Conservation (phyloP, 2,329 filamentous ascomycete species). For the Oidium heveae region DNA sequence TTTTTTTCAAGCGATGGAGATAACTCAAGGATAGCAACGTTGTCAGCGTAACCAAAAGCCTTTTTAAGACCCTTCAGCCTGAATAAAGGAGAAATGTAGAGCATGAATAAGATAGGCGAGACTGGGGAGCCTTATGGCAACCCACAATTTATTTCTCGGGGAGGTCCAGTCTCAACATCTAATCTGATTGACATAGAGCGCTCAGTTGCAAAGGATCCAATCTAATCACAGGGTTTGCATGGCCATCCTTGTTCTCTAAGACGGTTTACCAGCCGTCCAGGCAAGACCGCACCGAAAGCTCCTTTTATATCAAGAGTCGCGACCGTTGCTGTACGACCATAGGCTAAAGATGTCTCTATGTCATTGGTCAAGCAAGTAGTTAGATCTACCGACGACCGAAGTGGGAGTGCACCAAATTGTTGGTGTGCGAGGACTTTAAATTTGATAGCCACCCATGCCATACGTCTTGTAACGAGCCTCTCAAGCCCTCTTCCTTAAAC, state of each 20-base stretch:
- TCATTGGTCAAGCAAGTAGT: neutral
- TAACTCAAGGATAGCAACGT: too few species aligned
- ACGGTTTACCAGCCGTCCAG: neutral
- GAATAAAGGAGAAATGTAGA: too few species aligned
- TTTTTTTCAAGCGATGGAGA: too few species aligned
- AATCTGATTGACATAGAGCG: neutral
- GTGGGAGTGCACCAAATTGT: neutral
- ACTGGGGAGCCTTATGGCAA: too few species aligned
- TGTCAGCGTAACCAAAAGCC: too few species aligned
- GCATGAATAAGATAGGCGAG: too few species aligned
- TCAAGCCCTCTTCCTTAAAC: neutral
- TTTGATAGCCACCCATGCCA: neutral
- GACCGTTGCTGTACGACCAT: neutral
- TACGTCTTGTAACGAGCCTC: neutral
- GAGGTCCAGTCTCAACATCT: too few species aligned
- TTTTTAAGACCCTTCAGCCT: too few species aligned
- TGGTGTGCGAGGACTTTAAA: neutral
- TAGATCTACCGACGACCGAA: neutral
- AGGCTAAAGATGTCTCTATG: neutral
- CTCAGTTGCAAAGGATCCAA: neutral
- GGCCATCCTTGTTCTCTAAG: neutral
- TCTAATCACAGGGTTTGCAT: neutral
- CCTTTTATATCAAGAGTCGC: neutral
- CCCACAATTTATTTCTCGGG: too few species aligned
- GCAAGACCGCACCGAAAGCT: neutral